Evolutionary conservation across 208 protist species (phyloP), one percentile per base, ranked within the genome.

Genomic region (Porcisia hertigi): DNA sequence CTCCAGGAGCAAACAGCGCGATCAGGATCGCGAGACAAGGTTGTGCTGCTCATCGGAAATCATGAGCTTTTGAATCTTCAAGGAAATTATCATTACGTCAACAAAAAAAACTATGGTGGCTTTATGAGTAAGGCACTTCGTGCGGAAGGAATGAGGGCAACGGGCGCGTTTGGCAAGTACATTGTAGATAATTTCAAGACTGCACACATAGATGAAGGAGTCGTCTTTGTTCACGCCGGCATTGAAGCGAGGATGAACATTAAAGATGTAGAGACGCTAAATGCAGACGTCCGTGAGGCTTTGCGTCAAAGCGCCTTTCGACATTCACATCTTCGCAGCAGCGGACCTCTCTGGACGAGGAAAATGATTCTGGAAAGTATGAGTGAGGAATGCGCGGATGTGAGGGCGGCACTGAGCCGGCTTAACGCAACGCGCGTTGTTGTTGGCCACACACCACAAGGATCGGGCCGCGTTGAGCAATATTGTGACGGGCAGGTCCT

Each of bases 21-120:
- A 18, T 80, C 59, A 0, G 75, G 53, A 0, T 58, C 64, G 14
- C 6, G 71, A 20, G 92, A 92, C 71, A 85, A 89, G 66, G 80
- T 97, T 11, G 80, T 94, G 30, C 59, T 92, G 11, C 69, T 97
- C 47, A 67, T 97, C 41, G 94, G 94, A 43, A 97, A 97, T 80
- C 94, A 97, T 75, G 92, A 97, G 71, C 69, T 96, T 55, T 80
- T 97, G 71, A 96, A 96, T 66, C 66, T 97, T 69, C 82, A 92
- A 65, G 87, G 87, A 16, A 49, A 86, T 36, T 88, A 88, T 69
- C 76, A 89, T 70, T 95, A 94, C 69, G 92, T 96, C 39, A 81
- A 96, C 76, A 74, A 67, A 12, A 53, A 80, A 12, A 71, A 79
- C 45, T 86, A 90, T 64, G 86, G 86, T 58, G 88, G 87, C 11